Evolutionary conservation across 2,329 filamentous ascomycete species (phyloP).

Genomic region (Stromatinia cepivora): DNA sequence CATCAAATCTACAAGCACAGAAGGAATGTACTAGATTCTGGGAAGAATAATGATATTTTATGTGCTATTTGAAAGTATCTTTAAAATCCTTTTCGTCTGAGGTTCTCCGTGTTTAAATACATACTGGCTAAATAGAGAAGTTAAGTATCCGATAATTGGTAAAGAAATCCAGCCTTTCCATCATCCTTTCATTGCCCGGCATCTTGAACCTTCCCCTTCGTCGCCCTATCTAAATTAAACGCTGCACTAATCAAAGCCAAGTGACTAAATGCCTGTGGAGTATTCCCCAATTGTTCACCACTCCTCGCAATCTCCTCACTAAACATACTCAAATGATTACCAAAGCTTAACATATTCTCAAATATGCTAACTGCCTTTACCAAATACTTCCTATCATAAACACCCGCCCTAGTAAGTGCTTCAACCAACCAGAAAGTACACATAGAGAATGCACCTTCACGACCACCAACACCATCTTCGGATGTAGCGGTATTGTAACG

Average conservation of each 20-base stretch:
- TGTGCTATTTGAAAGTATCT: not conserved
- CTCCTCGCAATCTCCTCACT: slow-evolving; percentile 74
- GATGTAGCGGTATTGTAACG: slow-evolving; percentile 69
- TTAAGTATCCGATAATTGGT: not conserved
- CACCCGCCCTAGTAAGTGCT: slow-evolving; percentile 67
- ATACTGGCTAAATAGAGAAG: not conserved
- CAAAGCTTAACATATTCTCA: slow-evolving; percentile 75
- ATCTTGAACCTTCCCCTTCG: not conserved
- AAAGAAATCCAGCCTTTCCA: not conserved
- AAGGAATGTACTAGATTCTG: not conserved
- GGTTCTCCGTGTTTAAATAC: too few species aligned
- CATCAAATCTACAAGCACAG: not conserved
- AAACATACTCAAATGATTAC: slow-evolving; percentile 77
- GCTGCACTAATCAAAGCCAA: slow-evolving; percentile 74
- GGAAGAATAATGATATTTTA: not conserved
- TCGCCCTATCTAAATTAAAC: slow-evolving; percentile 67
- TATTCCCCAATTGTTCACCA: slow-evolving; percentile 78
- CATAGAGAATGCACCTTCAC: slow-evolving; percentile 77
- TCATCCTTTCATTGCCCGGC: not conserved
- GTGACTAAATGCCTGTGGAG: slow-evolving; percentile 77
- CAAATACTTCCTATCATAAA: slow-evolving; percentile 65
- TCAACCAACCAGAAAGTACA: slow-evolving; percentile 84
- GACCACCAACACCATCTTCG: slow-evolving; percentile 72
- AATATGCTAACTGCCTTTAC: slow-evolving; percentile 66
- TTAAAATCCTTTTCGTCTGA: not conserved